Conservation (phyloP, 2,329 filamentous ascomycete genomes). For the Exophiala sp. region DNA sequence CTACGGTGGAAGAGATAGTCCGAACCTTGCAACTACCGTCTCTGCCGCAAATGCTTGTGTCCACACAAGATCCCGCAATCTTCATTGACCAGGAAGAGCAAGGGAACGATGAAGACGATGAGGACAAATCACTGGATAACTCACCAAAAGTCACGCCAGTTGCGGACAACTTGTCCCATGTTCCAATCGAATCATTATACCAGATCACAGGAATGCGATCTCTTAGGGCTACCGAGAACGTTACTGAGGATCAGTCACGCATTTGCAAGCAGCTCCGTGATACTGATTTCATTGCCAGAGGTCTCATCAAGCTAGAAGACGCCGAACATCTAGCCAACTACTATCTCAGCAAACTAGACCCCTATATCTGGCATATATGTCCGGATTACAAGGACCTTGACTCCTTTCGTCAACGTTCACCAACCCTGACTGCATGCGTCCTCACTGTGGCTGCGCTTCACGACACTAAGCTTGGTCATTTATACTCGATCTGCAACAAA, state of each 20-base stretch:
- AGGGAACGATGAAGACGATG: slow-evolving; percentile 44
- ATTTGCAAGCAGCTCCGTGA: slow-evolving; percentile 38
- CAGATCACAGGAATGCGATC: slow-evolving; percentile 34
- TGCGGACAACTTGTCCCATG: slow-evolving; percentile 32
- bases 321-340: slow-evolving; percentile 41
- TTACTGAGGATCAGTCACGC: slow-evolving; percentile 29
- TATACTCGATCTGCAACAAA: slow-evolving; percentile 43
- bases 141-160: slow-evolving; percentile 32
- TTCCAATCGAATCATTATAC: slow-evolving; percentile 37
- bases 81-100: slow-evolving; percentile 37
- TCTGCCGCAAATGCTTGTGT: slow-evolving; percentile 36
- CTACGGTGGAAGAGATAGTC: slow-evolving; percentile 34
- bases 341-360: slow-evolving; percentile 45
- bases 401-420: slow-evolving; percentile 46
- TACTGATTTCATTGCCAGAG: slow-evolving; percentile 50
- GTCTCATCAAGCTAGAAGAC: slow-evolving; percentile 43
- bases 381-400: slow-evolving; percentile 46
- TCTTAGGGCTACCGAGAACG: slow-evolving; percentile 32
- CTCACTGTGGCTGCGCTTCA: slow-evolving; percentile 50
- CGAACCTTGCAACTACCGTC: slow-evolving; percentile 38
- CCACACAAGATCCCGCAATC: slow-evolving; percentile 28
- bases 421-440: slow-evolving; percentile 49
- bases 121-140: slow-evolving; percentile 41
- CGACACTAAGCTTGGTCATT: slow-evolving; percentile 33
- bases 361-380: slow-evolving; percentile 48